Conservation (phyloP, 371 early-diverging fungal species). For the Phascolomyces articulosus region DNA sequence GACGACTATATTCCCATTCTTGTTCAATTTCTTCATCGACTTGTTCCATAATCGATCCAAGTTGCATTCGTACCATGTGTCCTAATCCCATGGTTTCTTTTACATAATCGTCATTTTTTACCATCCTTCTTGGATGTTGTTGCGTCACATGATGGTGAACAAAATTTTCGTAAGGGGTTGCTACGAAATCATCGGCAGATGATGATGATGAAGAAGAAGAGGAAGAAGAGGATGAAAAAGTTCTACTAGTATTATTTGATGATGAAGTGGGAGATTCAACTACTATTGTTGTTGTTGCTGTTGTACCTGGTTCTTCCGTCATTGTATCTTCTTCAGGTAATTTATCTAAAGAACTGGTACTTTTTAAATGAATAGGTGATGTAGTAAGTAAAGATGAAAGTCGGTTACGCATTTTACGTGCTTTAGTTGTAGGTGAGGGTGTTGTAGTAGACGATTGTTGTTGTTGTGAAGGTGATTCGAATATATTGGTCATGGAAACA, state of each 20-base stretch:
- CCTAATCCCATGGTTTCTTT: not conserved
- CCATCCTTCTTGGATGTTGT: not conserved
- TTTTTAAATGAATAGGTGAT: not conserved
- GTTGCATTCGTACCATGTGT: not conserved
- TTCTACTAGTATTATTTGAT: too few species aligned
- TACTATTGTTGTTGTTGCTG: not conserved
- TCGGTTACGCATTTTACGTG: constrained; percentile 5
- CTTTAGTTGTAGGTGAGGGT: not conserved
- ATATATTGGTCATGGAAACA: not conserved
- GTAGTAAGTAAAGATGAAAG: constrained; percentile 3
- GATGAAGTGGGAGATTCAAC: too few species aligned
- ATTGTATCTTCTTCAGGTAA: not conserved
- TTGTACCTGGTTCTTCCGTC: too few species aligned
- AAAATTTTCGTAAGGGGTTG: not conserved
- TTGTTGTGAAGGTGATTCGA: not conserved
- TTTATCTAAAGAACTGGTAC: not conserved
- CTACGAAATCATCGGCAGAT: not conserved
- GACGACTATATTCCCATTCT: constrained; percentile 7
- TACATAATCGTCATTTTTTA: not conserved
- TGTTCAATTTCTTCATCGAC: constrained; percentile 6
- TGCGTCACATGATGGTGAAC: not conserved
- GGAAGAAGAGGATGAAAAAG: not conserved
- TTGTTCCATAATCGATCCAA: not conserved
- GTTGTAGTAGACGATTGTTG: not conserved
- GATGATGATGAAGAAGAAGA: not conserved